These are phyloP conservation scores for Salix dunnii DNA, from an alignment of 345 rosid genomes.

Conservation along the genomic window DNA sequence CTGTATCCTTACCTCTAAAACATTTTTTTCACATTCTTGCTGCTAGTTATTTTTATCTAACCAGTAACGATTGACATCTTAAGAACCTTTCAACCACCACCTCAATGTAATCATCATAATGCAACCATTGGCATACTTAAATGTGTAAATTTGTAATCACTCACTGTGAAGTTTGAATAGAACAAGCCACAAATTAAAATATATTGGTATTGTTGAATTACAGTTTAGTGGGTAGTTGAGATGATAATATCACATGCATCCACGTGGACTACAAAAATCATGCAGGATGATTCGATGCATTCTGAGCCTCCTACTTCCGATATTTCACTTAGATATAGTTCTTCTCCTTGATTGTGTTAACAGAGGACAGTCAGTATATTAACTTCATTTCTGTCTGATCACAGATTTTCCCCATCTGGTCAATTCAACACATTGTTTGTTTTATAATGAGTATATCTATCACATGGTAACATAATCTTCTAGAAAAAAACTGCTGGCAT, in stretches of 20 bases:
- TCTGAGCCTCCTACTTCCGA: background rate
- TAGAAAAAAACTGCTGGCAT: background rate
- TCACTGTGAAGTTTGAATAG: background rate
- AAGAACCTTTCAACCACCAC: too few species aligned
- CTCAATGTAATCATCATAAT: background rate
- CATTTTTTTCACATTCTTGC: background rate
- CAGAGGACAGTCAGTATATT: background rate
- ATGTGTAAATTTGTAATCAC: too few species aligned
- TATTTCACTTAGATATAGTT: background rate
- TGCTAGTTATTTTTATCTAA: background rate
- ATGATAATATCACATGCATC: slow-evolving; percentile 18
- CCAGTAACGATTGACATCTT: background rate
- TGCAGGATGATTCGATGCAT: background rate
- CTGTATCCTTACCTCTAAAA: background rate
- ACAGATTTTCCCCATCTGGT: background rate
- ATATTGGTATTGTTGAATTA: background rate
- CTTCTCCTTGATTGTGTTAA: background rate
- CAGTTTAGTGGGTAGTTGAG: background rate
- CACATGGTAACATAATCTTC: background rate
- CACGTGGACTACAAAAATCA: slow-evolving; percentile 15
- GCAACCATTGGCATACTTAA: background rate
- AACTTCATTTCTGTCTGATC: background rate
- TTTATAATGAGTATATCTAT: background rate
- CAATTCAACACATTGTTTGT: background rate
- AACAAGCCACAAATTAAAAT: background rate